These are phyloP conservation scores for Pseudoscleropodium purum DNA, from an alignment of 225 moss, liverwort and hornwort species.

Conservation along the genomic window DNA sequence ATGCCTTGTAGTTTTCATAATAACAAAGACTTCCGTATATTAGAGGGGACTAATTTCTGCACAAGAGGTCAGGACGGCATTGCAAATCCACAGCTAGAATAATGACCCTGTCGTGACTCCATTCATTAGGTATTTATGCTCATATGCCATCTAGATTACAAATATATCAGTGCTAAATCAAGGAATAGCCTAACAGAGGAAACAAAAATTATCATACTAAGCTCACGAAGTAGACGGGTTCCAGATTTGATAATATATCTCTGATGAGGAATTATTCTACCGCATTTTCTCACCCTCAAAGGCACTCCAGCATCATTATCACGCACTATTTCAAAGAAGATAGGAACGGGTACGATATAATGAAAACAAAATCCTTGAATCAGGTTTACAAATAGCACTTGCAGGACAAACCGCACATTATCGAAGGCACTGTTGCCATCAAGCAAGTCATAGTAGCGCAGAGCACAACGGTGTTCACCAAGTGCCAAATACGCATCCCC, in stretches of 20 bases:
- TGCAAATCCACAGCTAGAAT: background rate
- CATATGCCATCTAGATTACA: background rate
- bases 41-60: background rate
- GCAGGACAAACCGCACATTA: slow-evolving; percentile 45
- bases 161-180: background rate
- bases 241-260: background rate
- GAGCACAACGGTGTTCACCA: slow-evolving; percentile 71
- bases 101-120: background rate
- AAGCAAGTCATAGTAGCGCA: slow-evolving; percentile 69
- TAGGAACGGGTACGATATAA: background rate
- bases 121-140: background rate
- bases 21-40: background rate
- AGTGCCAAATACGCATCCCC: slow-evolving; percentile 91
- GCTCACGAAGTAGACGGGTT: background rate
- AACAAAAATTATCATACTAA: background rate
- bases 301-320: background rate
- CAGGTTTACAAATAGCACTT: background rate
- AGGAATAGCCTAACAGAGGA: background rate
- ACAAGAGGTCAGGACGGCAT: background rate
- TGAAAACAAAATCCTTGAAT: background rate
- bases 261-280: background rate
- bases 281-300: background rate
- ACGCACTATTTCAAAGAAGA: background rate
- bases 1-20: background rate
- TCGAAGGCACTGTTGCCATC: slow-evolving; percentile 61